phyloP scores from a whole-genome alignment of 2,329 filamentous ascomycete genomes.

The Penicillium sp. region DNA sequence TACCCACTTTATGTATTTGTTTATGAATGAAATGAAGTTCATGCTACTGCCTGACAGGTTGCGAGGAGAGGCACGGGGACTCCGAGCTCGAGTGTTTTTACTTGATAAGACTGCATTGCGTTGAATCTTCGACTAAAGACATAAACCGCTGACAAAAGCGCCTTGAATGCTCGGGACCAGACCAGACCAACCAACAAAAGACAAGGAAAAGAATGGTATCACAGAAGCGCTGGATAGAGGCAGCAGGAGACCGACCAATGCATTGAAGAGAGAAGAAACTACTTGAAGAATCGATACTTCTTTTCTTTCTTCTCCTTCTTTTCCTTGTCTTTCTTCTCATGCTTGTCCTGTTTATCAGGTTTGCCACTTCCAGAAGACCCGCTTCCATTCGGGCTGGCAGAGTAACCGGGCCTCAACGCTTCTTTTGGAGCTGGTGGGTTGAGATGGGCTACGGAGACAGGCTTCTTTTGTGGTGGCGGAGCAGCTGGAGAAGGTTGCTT shows the following conservation, averaged over 20 bases:
- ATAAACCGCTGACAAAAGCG: constrained; percentile 13
- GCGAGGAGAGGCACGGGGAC: too few relatives aligned
- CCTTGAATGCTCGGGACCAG: constrained; percentile 19
- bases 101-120: neutral
- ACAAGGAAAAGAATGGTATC: constrained; percentile 36
- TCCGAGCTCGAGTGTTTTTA: too few relatives aligned
- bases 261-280: constrained; percentile 1
- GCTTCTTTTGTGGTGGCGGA: constrained; percentile 26
- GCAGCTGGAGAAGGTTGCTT: constrained; percentile 54
- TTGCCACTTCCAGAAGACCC: constrained; percentile 25
- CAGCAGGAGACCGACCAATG: constrained; percentile 6
- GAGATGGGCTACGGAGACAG: constrained; percentile 22
- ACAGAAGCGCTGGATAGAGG: constrained; percentile 31
- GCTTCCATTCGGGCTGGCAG: constrained; percentile 33
- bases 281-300: constrained; percentile 59
- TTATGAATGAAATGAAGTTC: neutral
- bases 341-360: constrained; percentile 38
- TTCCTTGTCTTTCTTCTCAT: constrained; percentile 61
- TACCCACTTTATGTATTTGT: neutral
- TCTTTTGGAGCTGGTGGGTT: constrained; percentile 34
- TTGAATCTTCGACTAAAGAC: neutral
- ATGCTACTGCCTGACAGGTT: neutral
- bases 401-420: constrained; percentile 40
- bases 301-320: constrained; percentile 58
- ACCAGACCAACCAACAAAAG: constrained; percentile 13